These are phyloP conservation scores for Puya raimondii DNA, from an alignment of 176 grass and related monocot genomes.

Conservation along the genomic window DNA sequence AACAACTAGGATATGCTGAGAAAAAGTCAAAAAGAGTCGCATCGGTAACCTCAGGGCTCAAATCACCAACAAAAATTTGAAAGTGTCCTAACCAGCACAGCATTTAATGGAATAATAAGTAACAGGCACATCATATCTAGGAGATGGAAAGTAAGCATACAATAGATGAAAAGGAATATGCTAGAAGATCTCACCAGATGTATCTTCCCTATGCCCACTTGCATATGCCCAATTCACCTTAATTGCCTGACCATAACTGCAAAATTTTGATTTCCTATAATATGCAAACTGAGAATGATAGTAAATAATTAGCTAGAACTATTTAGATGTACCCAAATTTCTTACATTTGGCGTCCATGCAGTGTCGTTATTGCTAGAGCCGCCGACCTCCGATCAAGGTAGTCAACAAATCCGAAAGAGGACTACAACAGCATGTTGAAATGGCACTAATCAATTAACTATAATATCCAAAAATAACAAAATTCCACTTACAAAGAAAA, in stretches of 20 bases:
- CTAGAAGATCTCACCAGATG: conserved; percentile 40
- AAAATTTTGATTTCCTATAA: not conserved
- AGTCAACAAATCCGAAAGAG: conserved; percentile 89
- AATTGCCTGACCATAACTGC: conserved; percentile 81
- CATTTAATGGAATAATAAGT: conserved; percentile 26
- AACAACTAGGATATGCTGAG: conserved; percentile 75
- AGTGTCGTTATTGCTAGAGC: conserved; percentile 71
- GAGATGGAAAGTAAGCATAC: conserved; percentile 6
- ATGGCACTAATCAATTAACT: not conserved
- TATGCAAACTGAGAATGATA: conserved; percentile 1
- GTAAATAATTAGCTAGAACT: not conserved
- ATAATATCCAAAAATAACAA: no score
- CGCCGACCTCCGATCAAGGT: conserved; percentile 70
- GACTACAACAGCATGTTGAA: conserved; percentile 35
- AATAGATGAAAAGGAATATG: not conserved
- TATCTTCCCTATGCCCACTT: conserved; percentile 80
- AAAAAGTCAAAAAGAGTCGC: conserved; percentile 84
- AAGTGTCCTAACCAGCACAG: conserved; percentile 66
- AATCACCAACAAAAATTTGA: conserved; percentile 94
- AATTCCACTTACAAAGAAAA: not conserved
- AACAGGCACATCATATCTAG: conserved; percentile 3
- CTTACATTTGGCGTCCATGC: conserved; percentile 71
- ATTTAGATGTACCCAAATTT: not conserved
- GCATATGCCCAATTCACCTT: conserved; percentile 87
- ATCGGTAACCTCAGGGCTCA: conserved; percentile 87